Evolutionary conservation across 2,329 filamentous ascomycete species (phyloP).

Genomic region (Sporothrix phasma): DNA sequence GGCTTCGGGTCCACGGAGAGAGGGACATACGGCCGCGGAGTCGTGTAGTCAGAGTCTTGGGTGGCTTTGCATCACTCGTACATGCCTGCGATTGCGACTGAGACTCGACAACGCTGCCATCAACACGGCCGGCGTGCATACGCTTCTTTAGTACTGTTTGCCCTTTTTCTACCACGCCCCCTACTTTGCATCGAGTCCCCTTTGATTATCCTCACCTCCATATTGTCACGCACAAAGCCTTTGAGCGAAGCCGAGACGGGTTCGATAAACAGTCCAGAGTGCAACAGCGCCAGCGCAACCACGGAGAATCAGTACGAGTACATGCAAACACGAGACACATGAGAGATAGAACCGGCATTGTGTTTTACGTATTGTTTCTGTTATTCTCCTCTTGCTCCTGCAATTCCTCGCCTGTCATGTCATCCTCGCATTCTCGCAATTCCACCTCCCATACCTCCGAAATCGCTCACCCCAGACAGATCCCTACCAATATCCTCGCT

Average conservation of each 20-base stretch:
- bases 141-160: background rate
- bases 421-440: background rate
- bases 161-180: background rate
- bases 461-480: background rate
- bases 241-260: background rate
- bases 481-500: background rate
- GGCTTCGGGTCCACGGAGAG: background rate
- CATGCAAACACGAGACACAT: background rate
- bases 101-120: background rate
- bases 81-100: background rate
- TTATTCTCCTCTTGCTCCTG: background rate
- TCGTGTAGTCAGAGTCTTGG: too few relatives aligned
- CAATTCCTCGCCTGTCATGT: background rate
- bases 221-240: constrained; percentile 3
- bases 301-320: background rate
- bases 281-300: too few relatives aligned
- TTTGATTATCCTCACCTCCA: background rate
- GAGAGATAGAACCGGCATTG: background rate
- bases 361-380: background rate
- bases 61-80: background rate
- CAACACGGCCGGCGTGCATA: background rate
- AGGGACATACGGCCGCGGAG: too few relatives aligned
- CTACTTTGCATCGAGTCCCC: background rate
- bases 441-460: background rate
- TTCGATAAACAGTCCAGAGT: background rate